phyloP scores from a whole-genome alignment of 2,329 filamentous ascomycete species.

The Fusarium kyushuense region DNA sequence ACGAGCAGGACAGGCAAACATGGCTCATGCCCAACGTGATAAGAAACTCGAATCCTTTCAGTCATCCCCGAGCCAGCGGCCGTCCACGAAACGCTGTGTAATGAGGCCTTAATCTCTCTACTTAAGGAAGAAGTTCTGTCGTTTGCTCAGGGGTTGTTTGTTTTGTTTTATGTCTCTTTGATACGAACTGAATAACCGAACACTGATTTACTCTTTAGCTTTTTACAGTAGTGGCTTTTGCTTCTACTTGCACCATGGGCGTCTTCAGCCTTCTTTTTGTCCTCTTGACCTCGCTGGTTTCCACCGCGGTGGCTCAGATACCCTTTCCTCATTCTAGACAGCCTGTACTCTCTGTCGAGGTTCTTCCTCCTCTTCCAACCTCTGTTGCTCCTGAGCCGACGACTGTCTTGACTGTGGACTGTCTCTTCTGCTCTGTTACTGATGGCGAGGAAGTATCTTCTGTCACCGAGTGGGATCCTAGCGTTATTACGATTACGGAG shows the following conservation, averaged over 20 bases:
- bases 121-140: conserved; percentile 25
- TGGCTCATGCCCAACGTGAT: conserved; percentile 24
- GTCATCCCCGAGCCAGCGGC: conserved; percentile 19
- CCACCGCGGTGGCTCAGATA: conserved; percentile 6
- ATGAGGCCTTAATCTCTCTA: conserved; percentile 20
- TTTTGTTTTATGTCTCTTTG: conserved; percentile 7
- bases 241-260: conserved; percentile 37
- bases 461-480: background rate
- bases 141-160: background rate
- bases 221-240: background rate
- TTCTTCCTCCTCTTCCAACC: conserved; percentile 21
- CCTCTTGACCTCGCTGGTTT: conserved; percentile 26
- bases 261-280: conserved; percentile 26
- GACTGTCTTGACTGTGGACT: conserved; percentile 33
- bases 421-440: conserved; percentile 31
- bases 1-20: conserved; percentile 30
- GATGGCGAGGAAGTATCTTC: conserved; percentile 6
- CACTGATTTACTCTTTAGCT: conserved; percentile 34
- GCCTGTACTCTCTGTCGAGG: conserved; percentile 15
- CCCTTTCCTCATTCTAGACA: conserved; percentile 14
- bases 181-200: conserved; percentile 21
- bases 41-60: conserved; percentile 25
- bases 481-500: background rate
- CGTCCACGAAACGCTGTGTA: conserved; percentile 14
- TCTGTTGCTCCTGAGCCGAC: conserved; percentile 14